Evolutionary conservation across 768 basidiomycete genomes (phyloP), one percentile per base, ranked within the genome.

Genomic region (Auriscalpium microsporum): DNA sequence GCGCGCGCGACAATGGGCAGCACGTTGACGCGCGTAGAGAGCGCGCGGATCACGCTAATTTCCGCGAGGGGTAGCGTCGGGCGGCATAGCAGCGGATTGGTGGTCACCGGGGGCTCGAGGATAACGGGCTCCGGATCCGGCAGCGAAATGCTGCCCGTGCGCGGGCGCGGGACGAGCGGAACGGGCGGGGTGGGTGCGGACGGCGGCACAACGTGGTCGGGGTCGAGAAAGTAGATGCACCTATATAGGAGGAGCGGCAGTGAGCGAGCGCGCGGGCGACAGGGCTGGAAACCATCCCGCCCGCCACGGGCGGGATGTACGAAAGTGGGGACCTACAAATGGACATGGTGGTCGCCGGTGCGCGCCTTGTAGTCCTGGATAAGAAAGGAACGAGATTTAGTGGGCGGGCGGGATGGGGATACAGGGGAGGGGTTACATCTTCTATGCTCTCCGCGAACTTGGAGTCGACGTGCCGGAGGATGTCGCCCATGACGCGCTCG

Each of bases 221-320:
- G 90, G 77, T 91, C 87, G 71, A 92, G 74, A 72, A 92, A 88
- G 73, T 92, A 92, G 56, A 92, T 82, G 64, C 89, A 91, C 57
- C 89, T 90, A 71, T 54, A 60, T 38, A 21, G 11, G 35, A 45
- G 38, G 54, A 47, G 46, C 19, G 58, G 17, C 34, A 34, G 47
- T 64, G 54, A 62, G 62, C 33, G 36, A 48, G 58, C 48, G 57
- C 51, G 52, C 50, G 56, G 49, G 36, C 40, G 47, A 54, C 33
- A 28, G 23, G 5, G 23, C 2, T 28, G 23, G 23, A 28, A 28
- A 28, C 23, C 23, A 5, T 28, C 23, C 23, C 23, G 23, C 23
- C 23, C 19, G 45, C 51, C 44, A 53, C 45, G 56, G 40, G 56
- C 58, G 49, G 48, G 51, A 36, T 37, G 21, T 52, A 14, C 36